Conservation (phyloP, 2,329 filamentous ascomycete genomes). For the Colletotrichum gloeosporioides region DNA sequence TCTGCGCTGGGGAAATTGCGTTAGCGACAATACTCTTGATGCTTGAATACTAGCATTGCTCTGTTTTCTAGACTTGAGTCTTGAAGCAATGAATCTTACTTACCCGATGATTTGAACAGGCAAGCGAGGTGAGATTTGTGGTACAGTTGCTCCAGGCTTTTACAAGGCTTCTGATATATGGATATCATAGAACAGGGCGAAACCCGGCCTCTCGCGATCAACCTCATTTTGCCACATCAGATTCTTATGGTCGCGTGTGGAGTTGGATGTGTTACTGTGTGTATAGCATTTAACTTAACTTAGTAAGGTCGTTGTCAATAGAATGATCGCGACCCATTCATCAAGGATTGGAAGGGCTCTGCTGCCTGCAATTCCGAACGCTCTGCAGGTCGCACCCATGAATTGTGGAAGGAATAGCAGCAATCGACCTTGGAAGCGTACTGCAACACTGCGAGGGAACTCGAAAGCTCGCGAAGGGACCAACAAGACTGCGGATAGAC, state of each 20-base stretch:
- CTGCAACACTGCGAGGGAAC: background rate
- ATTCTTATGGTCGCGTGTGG: background rate
- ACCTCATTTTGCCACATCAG: background rate
- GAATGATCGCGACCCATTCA: background rate
- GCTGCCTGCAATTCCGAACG: background rate
- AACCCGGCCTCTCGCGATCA: background rate
- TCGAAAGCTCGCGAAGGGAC: background rate
- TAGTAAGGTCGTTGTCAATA: background rate
- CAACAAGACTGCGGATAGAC: background rate
- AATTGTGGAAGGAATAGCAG: background rate
- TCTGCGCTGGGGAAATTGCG: background rate
- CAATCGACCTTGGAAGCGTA: background rate
- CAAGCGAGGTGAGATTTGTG: accelerated
- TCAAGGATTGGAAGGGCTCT: background rate
- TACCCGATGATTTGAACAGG: background rate
- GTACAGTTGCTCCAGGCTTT: background rate
- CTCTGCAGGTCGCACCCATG: background rate
- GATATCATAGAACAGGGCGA: background rate
- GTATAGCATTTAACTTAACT: background rate
- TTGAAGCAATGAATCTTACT: background rate
- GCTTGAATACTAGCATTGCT: background rate
- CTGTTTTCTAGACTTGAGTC: background rate
- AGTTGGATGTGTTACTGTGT: background rate
- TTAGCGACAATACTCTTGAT: background rate
- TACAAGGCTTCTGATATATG: background rate